Conservation (phyloP, 2,329 filamentous ascomycete genomes). For the Canariomyces notabilis region DNA sequence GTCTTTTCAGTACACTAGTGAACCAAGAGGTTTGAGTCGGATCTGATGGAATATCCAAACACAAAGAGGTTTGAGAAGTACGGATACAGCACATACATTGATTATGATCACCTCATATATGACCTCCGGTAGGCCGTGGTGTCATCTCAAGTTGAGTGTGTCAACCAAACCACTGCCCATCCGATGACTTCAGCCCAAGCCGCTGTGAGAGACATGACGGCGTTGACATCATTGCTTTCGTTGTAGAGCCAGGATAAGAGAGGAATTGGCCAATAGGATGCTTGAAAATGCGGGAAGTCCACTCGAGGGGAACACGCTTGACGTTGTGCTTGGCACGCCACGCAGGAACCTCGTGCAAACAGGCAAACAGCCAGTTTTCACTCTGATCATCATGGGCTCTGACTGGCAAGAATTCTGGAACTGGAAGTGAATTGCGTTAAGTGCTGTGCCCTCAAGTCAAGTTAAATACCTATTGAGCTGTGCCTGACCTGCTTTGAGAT, state of each 20-base stretch:
- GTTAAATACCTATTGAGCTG: no score
- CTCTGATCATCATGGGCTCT: no score
- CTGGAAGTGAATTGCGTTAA: no score
- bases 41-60: no score
- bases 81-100: no score
- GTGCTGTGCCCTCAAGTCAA: no score
- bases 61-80: background rate
- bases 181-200: conserved; percentile 7
- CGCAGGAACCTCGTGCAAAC: no score
- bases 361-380: background rate
- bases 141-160: background rate
- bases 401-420: no score
- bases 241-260: background rate
- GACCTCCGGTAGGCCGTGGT: background rate
- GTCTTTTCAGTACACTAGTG: no score
- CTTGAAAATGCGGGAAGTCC: background rate
- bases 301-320: background rate
- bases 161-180: background rate
- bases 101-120: no score
- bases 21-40: no score
- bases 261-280: conserved; percentile 3
- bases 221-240: conserved; percentile 7
- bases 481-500: no score
- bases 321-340: conserved; percentile 4
- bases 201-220: background rate